These are phyloP conservation scores for Rutstroemia sp. DNA, from an alignment of 2,329 filamentous ascomycete species.

Conservation along the genomic window DNA sequence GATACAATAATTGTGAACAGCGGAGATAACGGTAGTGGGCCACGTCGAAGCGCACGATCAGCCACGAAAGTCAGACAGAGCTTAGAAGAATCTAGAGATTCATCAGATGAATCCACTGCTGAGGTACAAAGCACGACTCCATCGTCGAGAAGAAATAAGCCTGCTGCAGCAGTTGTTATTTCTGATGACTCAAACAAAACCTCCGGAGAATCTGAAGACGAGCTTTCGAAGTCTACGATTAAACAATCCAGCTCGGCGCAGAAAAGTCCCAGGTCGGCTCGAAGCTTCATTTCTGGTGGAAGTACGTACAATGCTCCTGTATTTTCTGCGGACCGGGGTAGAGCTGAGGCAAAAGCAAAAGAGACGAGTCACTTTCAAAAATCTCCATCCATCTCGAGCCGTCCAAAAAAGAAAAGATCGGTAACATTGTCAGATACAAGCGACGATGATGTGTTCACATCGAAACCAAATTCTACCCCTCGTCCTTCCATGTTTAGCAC, in stretches of 20 bases:
- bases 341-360: background rate
- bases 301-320: constrained; percentile 8
- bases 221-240: constrained; percentile 11
- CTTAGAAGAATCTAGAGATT: background rate
- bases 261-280: constrained; percentile 2
- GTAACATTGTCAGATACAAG: constrained; percentile 10
- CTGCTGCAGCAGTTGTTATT: background rate
- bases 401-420: background rate
- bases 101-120: constrained; percentile 7
- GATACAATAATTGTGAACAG: background rate
- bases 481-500: constrained; percentile 1
- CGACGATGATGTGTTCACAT: constrained; percentile 9
- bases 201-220: constrained; percentile 3
- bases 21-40: background rate
- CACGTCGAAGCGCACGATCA: background rate
- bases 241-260: constrained; percentile 7
- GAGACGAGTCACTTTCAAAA: background rate
- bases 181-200: background rate
- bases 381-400: background rate
- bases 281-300: constrained; percentile 7
- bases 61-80: background rate
- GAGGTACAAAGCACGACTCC: constrained; percentile 10
- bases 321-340: background rate
- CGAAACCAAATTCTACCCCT: background rate
- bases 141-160: constrained; percentile 8